Base-by-base conservation (phyloP, 306 rosid species). In the Begonia loranthoides region DNA sequence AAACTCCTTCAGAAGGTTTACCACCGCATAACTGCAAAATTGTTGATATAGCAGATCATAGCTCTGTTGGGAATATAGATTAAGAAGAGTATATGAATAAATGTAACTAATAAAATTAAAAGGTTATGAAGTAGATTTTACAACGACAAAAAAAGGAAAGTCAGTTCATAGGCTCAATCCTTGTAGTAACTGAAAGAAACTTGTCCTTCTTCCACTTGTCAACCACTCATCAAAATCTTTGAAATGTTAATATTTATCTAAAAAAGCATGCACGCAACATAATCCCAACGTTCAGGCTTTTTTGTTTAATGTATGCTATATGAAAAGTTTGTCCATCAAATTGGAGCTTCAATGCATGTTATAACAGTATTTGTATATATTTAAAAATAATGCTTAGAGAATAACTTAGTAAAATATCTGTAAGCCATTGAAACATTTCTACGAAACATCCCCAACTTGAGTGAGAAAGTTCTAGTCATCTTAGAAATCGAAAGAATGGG, bases 1-100 rank as follows among this genome's bases (percentile, higher is more conserved):
- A 90, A 28, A 90, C 73, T 70, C 94, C 99, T 70, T 90, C 99
- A 43, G 94, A 85, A 66, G 99, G 60, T 67, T 78, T 86, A 51
- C 99, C 99, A 49, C 99, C 95, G 54, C 95, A 90, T 69, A 90
- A 60, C 99, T 90, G 84, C 77, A 86, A 68, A 73, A 61, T 19
- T 67, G 57, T 61, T 65, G 67, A 58, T 70, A 60, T 47, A 34
- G 59, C 54, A 41, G 14, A 57, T 83, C 53, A 76, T 66, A 61
- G 60, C 57, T 61, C 58, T 56, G 70, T 44, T 52, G 57, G 45
- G 34, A 46, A 41, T 41, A 9, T 19, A 19, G 2, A 19, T 41
- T 41, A 9, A 41, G 54, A 49, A 34, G 14, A 47, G 9, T 45
- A 52, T 51, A 13, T 12, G 22, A 46, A 13, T 46, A 12, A 13